Conservation (phyloP, 495 filamentous ascomycete species). For the Sabuloglossum arenarium region DNA sequence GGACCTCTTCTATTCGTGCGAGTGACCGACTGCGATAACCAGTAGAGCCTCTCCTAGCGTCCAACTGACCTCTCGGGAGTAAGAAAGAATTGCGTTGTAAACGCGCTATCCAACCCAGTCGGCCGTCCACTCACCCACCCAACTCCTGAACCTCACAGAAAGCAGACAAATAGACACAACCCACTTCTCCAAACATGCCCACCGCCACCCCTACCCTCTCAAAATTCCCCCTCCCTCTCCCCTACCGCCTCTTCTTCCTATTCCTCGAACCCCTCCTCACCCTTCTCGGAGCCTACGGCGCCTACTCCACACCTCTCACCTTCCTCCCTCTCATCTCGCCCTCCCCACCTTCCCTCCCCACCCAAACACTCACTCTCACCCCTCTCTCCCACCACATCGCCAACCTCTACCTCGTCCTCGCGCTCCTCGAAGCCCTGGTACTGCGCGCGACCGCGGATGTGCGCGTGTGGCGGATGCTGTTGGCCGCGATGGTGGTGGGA, state of each 20-base stretch:
- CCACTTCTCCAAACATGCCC: too few relatives aligned
- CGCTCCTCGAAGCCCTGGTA: conserved; percentile 46
- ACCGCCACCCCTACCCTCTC: too few relatives aligned
- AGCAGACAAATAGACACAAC: too few relatives aligned
- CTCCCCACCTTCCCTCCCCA: conserved; percentile 15
- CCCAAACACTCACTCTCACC: conserved; percentile 26
- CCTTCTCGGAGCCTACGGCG: conserved; percentile 42
- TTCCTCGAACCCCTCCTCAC: conserved; percentile 43
- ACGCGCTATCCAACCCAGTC: too few relatives aligned
- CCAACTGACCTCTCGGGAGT: too few relatives aligned
- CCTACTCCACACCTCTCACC: conserved; percentile 28
- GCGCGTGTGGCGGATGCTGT: conserved; percentile 38
- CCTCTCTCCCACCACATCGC: conserved; percentile 39
- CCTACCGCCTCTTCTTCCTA: conserved; percentile 43
- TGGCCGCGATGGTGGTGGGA: conserved; percentile 38
- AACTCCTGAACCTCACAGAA: too few relatives aligned
- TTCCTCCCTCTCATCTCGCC: conserved; percentile 38
- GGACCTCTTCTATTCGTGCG: too few relatives aligned
- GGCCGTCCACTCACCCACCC: too few relatives aligned
- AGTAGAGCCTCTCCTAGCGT: too few relatives aligned
- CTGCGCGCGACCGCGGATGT: conserved; percentile 39
- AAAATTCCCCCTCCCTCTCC: conserved; percentile 20
- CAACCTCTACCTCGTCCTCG: conserved; percentile 44
- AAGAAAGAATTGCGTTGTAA: too few relatives aligned
- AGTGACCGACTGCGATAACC: too few relatives aligned